A percentile compares a stretch with the other conserved stretches of the same genome.
Conservation (phyloP, 2,329 filamentous ascomycete species). For the Xylaria arbuscula region DNA sequence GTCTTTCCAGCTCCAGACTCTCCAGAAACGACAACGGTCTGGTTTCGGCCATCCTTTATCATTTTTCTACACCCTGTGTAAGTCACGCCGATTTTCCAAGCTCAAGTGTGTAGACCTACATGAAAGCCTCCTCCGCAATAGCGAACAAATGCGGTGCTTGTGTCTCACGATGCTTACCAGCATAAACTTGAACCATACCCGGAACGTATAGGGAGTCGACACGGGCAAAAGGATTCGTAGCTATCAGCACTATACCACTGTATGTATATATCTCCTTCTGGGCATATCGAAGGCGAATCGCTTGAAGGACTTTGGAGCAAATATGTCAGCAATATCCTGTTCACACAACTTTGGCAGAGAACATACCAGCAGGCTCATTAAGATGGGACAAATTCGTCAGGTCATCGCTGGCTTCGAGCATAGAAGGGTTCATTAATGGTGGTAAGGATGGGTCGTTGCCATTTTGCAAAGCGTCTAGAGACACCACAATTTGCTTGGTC, state of each 20-base stretch:
- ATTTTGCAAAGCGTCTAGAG: conserved; percentile 78
- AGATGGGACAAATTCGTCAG: conserved; percentile 96
- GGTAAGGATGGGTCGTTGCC: conserved; percentile 83
- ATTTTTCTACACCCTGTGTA: conserved; percentile 77
- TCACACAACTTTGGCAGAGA: conserved; percentile 19
- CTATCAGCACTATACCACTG: conserved; percentile 97
- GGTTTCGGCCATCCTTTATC: conserved; percentile 94
- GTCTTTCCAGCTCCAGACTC: conserved; percentile 99
- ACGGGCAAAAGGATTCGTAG: conserved; percentile 96
- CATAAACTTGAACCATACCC: conserved; percentile 99
- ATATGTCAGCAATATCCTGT: conserved; percentile 40
- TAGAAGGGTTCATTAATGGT: conserved; percentile 96
- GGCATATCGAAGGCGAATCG: conserved; percentile 94
- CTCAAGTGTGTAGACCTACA: conserved; percentile 63
- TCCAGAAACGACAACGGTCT: conserved; percentile 98
- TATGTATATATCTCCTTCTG: conserved; percentile 99
- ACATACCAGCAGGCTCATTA: conserved; percentile 91
- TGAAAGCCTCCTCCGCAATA: conserved; percentile 98
- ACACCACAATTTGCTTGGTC: conserved; percentile 84
- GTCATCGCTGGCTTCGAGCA: conserved; percentile 98
- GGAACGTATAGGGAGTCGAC: conserved; percentile 98
- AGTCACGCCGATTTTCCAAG: conserved; percentile 47
- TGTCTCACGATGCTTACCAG: conserved; percentile 93
- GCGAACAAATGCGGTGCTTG: conserved; percentile 98
- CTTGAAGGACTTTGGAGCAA: conserved; percentile 80